A percentile compares a stretch with the other conserved stretches of the same genome.
Evolutionary conservation across 331 rosid species (phyloP).

Genomic region (Malus hybrid): DNA sequence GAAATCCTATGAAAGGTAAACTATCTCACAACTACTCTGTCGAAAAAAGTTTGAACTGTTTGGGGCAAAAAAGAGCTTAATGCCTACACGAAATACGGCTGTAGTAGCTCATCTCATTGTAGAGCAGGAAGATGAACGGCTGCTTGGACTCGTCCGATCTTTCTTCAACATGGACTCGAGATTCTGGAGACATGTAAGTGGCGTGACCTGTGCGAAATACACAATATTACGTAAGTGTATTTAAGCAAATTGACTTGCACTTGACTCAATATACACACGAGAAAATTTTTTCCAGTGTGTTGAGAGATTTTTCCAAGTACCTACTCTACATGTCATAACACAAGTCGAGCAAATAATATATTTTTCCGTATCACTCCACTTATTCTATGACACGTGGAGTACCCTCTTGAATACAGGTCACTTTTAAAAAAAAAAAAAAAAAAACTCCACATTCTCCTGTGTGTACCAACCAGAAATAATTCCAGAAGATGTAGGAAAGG

Average conservation of each 20-base stretch:
- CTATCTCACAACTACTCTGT: neutral
- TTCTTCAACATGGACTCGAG: constrained; percentile 53
- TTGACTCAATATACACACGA: neutral
- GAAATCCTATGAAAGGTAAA: neutral
- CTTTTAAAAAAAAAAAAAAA: too few species aligned
- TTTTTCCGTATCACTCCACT: too few species aligned
- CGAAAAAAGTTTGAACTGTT: neutral
- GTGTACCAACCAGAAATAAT: neutral
- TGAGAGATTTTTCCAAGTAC: too few species aligned
- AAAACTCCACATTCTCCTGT: neutral
- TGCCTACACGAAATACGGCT: neutral
- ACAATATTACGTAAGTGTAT: neutral
- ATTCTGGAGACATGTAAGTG: constrained; percentile 59
- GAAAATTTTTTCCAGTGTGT: neutral
- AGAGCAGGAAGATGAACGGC: constrained; percentile 43
- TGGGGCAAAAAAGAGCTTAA: neutral
- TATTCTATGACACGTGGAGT: too few species aligned
- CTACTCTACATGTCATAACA: too few species aligned
- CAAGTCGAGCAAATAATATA: too few species aligned
- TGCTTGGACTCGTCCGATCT: constrained; percentile 33
- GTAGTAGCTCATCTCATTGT: constrained; percentile 26
- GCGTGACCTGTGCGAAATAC: constrained; percentile 46
- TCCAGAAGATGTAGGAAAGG: neutral
- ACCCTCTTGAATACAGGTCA: too few species aligned
- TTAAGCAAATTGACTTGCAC: neutral